phyloP scores from a whole-genome alignment of 306 rosid genomes.

The Glycyrrhiza uralensis region DNA sequence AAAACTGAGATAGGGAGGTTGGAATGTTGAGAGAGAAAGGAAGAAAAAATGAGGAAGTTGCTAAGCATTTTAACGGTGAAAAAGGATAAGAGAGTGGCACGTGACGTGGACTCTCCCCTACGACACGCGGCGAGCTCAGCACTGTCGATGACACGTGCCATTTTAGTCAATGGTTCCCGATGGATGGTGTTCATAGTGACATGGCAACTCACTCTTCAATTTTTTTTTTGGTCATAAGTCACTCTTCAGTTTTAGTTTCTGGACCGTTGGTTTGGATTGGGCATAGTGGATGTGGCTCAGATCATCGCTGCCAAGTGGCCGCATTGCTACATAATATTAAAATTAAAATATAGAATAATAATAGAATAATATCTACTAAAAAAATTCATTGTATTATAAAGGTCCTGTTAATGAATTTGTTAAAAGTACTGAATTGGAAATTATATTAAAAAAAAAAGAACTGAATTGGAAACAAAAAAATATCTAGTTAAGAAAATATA shows the following conservation, averaged over 20 bases:
- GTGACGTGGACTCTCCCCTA: slow-evolving; percentile 29
- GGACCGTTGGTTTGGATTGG: background rate
- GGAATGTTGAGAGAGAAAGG: slow-evolving; percentile 17
- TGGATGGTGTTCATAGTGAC: background rate
- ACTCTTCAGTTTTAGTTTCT: background rate
- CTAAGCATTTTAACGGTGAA: slow-evolving; percentile 35
- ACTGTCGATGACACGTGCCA: slow-evolving; percentile 26
- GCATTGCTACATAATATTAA: too few species aligned
- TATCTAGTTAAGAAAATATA: too few species aligned
- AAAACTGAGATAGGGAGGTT: slow-evolving; percentile 35
- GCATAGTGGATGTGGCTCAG: too few species aligned
- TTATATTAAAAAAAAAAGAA: too few species aligned
- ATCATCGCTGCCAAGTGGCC: too few species aligned
- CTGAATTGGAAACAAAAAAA: too few species aligned
- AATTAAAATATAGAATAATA: too few species aligned
- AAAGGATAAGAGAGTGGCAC: slow-evolving; percentile 23
- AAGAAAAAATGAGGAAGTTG: background rate
- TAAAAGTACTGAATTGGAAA: too few species aligned
- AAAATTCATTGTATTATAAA: too few species aligned
- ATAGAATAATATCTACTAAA: too few species aligned
- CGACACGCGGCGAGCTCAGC: slow-evolving; percentile 28
- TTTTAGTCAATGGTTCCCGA: background rate
- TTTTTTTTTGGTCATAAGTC: too few species aligned
- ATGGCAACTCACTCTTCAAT: background rate
- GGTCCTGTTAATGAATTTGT: too few species aligned